Evolutionary conservation across 2,329 filamentous ascomycete species (phyloP), one percentile per base, ranked within the genome.

Genomic region (Stagonosporopsis rhizophila): DNA sequence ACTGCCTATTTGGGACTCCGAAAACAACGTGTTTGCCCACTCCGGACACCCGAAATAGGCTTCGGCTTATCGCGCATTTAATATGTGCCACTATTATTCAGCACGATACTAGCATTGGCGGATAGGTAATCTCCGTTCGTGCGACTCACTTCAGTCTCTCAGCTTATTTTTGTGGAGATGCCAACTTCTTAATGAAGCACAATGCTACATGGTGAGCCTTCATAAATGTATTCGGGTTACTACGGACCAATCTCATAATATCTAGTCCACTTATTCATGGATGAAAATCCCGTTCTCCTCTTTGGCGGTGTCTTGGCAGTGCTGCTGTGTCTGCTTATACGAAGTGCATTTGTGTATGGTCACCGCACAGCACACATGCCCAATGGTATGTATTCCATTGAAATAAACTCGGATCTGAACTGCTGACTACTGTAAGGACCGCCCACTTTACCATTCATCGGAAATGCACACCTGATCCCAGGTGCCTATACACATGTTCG

Each of bases 381-480:
- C 9, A 1, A 38, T 27, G 44, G 44, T 28, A 37, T 35, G 12
- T 7, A 47, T 28, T 7, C 2, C 32, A 12, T 19, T 38, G 9
- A 20, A 19, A 23, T 8, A 23, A 25, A 9, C 7, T 38, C 23
- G 15, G 20, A 15, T 14, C 14, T 6, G 34, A 2, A 38, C 34
- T 7, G 22, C 44, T 47, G 23, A 47, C n/a, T 47, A 28, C 23
- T 12, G 6, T 30, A n/a, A 47, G 44, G 44, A 23, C 44, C 44
- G 11, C 44, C 44, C 23, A 47, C 44, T 17, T 32, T 38, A 4
- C 52, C 57, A n/a, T 34, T 60, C 2, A 37, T 60, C 28, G 52
- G 52, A 6, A 56, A 60, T n/a, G 44, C 41, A 35, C 57, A 48
- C 25, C 44, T 44, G 35, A 60, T 60, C 8, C 57, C 52, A 14